phyloP scores from a whole-genome alignment of 495 filamentous ascomycete species.

The Daldinia vernicosa region DNA sequence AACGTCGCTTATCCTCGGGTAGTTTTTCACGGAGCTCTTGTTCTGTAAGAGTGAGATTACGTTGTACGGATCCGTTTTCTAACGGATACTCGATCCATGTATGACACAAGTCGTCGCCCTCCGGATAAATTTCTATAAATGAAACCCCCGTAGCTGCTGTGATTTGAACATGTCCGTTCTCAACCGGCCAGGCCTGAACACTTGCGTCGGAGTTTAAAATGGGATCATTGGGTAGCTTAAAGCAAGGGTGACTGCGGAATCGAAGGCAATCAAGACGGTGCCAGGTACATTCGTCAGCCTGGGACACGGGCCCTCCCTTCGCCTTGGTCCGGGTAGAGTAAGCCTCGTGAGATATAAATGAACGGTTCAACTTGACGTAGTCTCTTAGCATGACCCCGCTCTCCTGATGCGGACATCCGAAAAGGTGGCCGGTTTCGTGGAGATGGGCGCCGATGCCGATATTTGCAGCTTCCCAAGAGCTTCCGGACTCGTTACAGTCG shows the following conservation, averaged over 20 bases:
- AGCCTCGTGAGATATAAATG: constrained; percentile 78
- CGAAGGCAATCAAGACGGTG: constrained; percentile 87
- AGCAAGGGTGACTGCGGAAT: constrained; percentile 91
- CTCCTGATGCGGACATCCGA: constrained; percentile 88
- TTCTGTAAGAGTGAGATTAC: constrained; percentile 77
- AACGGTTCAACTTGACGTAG: constrained; percentile 83
- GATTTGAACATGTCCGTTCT: constrained; percentile 79
- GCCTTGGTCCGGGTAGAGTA: constrained; percentile 85
- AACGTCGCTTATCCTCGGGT: constrained; percentile 74
- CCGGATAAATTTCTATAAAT: constrained; percentile 80
- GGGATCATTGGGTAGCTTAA: constrained; percentile 80
- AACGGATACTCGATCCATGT: constrained; percentile 79
- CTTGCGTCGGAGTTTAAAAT: constrained; percentile 74
- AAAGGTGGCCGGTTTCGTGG: constrained; percentile 85
- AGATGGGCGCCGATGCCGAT: constrained; percentile 92
- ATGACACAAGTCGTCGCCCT: constrained; percentile 78
- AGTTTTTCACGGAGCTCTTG: constrained; percentile 74
- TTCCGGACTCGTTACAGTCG: constrained; percentile 83
- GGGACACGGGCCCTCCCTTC: constrained; percentile 76
- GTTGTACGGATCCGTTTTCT: constrained; percentile 68
- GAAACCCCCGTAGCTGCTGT: constrained; percentile 84
- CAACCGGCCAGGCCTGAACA: constrained; percentile 87
- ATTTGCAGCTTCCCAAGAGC: constrained; percentile 90
- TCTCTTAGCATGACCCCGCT: constrained; percentile 88
- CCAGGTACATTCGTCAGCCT: constrained; percentile 85